Evolutionary conservation across 75 land plant genomes (phyloP).

Genomic region (Cunninghamia lanceolata): DNA sequence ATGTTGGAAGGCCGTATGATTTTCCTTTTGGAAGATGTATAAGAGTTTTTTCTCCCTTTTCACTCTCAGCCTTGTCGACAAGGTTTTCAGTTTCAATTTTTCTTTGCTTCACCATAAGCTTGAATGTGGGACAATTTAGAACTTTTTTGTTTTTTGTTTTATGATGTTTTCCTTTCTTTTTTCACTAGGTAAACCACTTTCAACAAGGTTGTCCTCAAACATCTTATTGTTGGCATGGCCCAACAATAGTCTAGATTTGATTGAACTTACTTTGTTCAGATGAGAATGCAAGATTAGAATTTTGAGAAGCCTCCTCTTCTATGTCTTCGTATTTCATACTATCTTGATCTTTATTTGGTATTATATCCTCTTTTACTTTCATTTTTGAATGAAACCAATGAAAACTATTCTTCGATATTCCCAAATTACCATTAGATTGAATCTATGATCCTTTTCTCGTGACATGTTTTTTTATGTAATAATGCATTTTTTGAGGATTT

Average conservation of each 20-base stretch:
- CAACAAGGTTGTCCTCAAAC: constrained; percentile 2
- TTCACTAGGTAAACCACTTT: constrained; percentile 6
- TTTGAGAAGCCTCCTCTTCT: constrained; percentile 16
- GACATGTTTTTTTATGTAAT: constrained; percentile 28
- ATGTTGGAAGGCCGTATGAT: constrained; percentile 18
- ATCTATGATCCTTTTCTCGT: constrained; percentile 39
- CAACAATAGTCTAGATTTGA: not conserved
- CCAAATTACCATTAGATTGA: constrained; percentile 16
- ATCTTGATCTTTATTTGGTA: constrained; percentile 10
- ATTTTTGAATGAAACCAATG: constrained; percentile 15
- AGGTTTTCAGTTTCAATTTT: constrained; percentile 16
- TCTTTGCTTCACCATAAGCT: constrained; percentile 14
- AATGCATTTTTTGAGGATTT: constrained; percentile 7
- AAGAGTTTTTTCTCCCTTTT: constrained; percentile 53
- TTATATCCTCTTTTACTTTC: constrained; percentile 8
- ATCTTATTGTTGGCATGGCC: not conserved
- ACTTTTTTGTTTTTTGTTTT: constrained; percentile 5
- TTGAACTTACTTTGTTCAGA: constrained; percentile 19
- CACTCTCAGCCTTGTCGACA: constrained; percentile 24
- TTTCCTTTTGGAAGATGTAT: constrained; percentile 48
- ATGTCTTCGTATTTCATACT: constrained; percentile 15
- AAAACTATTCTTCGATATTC: constrained; percentile 10
- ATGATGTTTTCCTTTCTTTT: constrained; percentile 1
- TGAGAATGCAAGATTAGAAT: constrained; percentile 14
- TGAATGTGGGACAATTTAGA: not conserved